Evolutionary conservation across 768 basidiomycete genomes (phyloP).

Genomic region (Lepiota venenata): DNA sequence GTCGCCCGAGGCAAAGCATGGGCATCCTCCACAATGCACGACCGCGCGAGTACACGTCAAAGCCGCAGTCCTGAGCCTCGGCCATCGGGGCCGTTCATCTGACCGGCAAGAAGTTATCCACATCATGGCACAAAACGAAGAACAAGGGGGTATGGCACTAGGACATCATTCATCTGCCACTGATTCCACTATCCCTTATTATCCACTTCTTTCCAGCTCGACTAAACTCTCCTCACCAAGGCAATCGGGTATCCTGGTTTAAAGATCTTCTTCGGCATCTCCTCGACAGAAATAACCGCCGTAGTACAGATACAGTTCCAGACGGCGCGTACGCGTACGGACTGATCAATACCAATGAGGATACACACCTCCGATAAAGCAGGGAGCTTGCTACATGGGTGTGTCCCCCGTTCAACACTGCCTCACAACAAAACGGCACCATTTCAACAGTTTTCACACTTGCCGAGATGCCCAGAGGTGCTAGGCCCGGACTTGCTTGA

Average conservation of each 20-base stretch:
- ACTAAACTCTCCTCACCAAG: not conserved
- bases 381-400: no score
- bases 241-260: not conserved
- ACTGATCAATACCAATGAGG: not conserved
- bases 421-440: no score
- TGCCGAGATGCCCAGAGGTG: no score
- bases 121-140: not conserved
- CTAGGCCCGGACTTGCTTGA: no score
- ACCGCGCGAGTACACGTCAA: not conserved
- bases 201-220: not conserved
- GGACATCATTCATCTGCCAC: not conserved
- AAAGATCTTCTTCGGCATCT: no score
- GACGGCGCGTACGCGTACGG: not conserved
- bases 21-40: not conserved
- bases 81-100: not conserved
- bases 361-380: no score
- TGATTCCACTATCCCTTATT: not conserved
- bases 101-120: not conserved
- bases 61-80: not conserved
- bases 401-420: no score
- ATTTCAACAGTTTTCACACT: no score
- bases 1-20: conserved; percentile 18
- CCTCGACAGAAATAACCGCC: no score
- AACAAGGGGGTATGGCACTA: not conserved
- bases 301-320: no score